Conservation (phyloP, 768 basidiomycete species). For the Arthromyces matolae region DNA sequence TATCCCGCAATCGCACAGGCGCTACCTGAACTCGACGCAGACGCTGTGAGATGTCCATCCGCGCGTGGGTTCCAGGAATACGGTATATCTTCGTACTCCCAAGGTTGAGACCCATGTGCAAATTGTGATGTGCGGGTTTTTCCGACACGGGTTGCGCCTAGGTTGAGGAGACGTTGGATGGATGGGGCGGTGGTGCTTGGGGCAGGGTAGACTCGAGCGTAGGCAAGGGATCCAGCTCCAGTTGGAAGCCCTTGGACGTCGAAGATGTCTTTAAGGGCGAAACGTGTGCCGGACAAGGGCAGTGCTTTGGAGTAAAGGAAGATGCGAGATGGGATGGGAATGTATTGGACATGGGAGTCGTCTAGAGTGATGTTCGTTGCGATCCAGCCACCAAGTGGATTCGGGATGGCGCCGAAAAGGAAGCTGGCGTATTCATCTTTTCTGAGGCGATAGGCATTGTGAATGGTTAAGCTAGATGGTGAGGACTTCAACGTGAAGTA, state of each 20-base stretch:
- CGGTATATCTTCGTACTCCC: constrained; percentile 33
- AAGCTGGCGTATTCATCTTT: constrained; percentile 42
- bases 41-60: constrained; percentile 34
- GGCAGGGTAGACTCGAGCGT: constrained; percentile 29
- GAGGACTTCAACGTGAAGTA: constrained; percentile 18
- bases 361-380: constrained; percentile 28
- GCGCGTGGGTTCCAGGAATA: constrained; percentile 38
- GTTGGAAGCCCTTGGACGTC: constrained; percentile 32
- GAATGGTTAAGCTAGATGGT: constrained; percentile 11
- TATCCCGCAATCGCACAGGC: constrained; percentile 37
- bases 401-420: constrained; percentile 39
- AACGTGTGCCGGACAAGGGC: constrained; percentile 42
- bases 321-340: constrained; percentile 49
- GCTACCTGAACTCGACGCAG: constrained; percentile 36
- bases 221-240: constrained; percentile 32
- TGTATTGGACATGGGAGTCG: constrained; percentile 25
- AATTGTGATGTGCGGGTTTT: constrained; percentile 54
- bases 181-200: constrained; percentile 36
- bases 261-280: constrained; percentile 46
- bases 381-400: constrained; percentile 30
- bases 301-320: constrained; percentile 27
- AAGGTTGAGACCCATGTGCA: constrained; percentile 42
- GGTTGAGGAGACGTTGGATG: constrained; percentile 41
- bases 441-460: constrained; percentile 35
- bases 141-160: constrained; percentile 49